A percentile compares a stretch with the other conserved stretches of the same genome.
Conservation (phyloP, 1,284 basidiomycete genomes). For the Volvariella surrecta region DNA sequence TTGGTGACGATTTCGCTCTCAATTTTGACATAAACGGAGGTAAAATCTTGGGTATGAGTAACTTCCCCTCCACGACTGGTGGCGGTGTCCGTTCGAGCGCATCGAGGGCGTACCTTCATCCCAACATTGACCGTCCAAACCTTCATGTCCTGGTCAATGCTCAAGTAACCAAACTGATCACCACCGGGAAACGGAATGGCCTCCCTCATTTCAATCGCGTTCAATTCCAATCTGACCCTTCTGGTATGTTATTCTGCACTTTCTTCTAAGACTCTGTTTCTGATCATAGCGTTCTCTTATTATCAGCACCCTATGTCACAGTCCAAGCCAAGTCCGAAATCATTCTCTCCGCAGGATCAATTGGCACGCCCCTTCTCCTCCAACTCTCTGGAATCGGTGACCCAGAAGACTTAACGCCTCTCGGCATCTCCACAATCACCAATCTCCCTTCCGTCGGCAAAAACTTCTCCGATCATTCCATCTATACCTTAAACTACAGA, state of each 20-base stretch:
- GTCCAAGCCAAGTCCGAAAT: slow-evolving; percentile 16
- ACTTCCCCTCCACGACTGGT: slow-evolving; percentile 10
- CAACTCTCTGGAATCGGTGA: slow-evolving; percentile 39
- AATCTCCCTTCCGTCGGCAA: slow-evolving; percentile 31
- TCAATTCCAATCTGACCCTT: background rate
- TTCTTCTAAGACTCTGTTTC: background rate
- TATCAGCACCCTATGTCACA: background rate
- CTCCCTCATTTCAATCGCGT: background rate
- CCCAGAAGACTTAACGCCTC: slow-evolving; percentile 11
- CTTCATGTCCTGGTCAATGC: slow-evolving; percentile 28
- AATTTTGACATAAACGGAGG: background rate
- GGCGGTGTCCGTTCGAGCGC: slow-evolving; percentile 19
- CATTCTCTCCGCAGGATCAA: slow-evolving; percentile 34
- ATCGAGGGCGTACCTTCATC: slow-evolving; percentile 23
- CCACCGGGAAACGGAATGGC: background rate
- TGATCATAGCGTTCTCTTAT: background rate
- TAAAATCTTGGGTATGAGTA: slow-evolving; percentile 4
- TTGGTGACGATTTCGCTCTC: background rate
- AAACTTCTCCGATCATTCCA: slow-evolving; percentile 31
- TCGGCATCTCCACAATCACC: slow-evolving; percentile 19
- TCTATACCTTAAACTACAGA: too few species aligned
- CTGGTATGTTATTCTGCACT: background rate
- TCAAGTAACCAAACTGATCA: slow-evolving; percentile 21
- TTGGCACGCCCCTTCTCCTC: slow-evolving; percentile 35
- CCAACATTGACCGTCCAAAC: slow-evolving; percentile 21